These are phyloP conservation scores for Alectoria sarmentosa DNA, from an alignment of 495 filamentous ascomycete genomes.

Conservation along the genomic window DNA sequence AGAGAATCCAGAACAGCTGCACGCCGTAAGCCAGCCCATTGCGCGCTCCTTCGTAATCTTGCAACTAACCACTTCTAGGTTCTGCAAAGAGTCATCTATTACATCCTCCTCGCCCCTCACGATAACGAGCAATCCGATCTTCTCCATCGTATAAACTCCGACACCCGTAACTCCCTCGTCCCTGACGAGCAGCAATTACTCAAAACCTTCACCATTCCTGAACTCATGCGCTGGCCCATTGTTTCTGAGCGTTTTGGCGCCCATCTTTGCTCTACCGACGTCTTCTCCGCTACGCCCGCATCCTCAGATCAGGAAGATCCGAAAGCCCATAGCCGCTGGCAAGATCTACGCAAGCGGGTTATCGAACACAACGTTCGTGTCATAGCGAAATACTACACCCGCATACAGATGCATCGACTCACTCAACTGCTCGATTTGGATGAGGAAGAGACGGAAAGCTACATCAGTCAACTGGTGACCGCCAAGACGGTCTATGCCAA, in stretches of 20 bases:
- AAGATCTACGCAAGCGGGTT: constrained; percentile 91
- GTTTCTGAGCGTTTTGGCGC: constrained; percentile 80
- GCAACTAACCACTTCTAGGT: constrained; percentile 43
- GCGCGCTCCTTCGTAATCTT: background rate
- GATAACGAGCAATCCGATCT: constrained; percentile 99
- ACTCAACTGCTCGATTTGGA: constrained; percentile 84
- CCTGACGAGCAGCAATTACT: constrained; percentile 71
- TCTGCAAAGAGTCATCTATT: constrained; percentile 91
- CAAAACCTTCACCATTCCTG: constrained; percentile 89
- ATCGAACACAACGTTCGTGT: constrained; percentile 99
- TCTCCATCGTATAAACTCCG: constrained; percentile 77
- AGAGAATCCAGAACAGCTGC: constrained; percentile 76
- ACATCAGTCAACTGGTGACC: constrained; percentile 90
- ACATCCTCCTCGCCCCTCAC: constrained; percentile 90
- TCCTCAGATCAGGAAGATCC: constrained; percentile 45
- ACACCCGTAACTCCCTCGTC: constrained; percentile 57
- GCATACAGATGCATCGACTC: constrained; percentile 82
- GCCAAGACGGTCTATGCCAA: constrained; percentile 96
- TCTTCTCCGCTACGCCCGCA: constrained; percentile 54
- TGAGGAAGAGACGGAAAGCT: constrained; percentile 94
- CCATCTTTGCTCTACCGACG: constrained; percentile 82
- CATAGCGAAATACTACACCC: constrained; percentile 96
- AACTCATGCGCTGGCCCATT: constrained; percentile 97
- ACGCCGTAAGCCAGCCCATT: constrained; percentile 53
- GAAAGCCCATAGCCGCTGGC: constrained; percentile 76